Conservation (phyloP, 2,329 filamentous ascomycete genomes). For the Penicillium sumatraense region DNA sequence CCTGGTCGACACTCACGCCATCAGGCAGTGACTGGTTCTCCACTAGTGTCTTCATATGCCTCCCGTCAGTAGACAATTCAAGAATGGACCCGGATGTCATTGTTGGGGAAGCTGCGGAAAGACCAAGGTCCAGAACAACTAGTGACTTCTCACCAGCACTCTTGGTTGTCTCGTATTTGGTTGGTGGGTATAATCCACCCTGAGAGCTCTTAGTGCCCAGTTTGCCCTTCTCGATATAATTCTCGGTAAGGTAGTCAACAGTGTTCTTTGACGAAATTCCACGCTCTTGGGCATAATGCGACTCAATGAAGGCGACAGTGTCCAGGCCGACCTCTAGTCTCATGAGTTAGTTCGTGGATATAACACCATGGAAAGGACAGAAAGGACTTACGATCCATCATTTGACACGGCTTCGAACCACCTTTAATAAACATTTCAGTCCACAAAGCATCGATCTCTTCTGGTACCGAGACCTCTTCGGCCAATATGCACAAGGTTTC, state of each 20-base stretch:
- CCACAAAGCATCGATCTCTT: constrained; percentile 58
- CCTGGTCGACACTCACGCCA: constrained; percentile 47
- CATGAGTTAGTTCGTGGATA: neutral
- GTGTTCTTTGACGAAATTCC: constrained; percentile 46
- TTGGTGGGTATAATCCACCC: constrained; percentile 47
- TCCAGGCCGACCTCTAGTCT: constrained; percentile 53
- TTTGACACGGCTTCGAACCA: constrained; percentile 38
- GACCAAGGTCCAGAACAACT: constrained; percentile 29
- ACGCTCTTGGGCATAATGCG: constrained; percentile 58
- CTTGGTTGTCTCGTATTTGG: neutral
- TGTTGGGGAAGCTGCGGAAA: constrained; percentile 20
- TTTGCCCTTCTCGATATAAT: constrained; percentile 53
- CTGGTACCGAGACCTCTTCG: constrained; percentile 55
- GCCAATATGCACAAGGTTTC: constrained; percentile 55
- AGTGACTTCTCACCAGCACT: constrained; percentile 5
- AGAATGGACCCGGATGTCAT: constrained; percentile 25
- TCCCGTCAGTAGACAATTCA: constrained; percentile 13
- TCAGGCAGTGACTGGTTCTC: constrained; percentile 45
- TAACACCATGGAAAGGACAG: neutral
- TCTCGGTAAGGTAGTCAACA: constrained; percentile 50
- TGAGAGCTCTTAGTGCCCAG: constrained; percentile 51
- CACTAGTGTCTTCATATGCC: constrained; percentile 10
- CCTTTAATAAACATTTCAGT: constrained; percentile 43
- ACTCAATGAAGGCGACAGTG: constrained; percentile 58
- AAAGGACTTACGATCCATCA: constrained; percentile 49